Evolutionary conservation across 106 monocot species (phyloP).

Genomic region (Cymbidium sinense): DNA sequence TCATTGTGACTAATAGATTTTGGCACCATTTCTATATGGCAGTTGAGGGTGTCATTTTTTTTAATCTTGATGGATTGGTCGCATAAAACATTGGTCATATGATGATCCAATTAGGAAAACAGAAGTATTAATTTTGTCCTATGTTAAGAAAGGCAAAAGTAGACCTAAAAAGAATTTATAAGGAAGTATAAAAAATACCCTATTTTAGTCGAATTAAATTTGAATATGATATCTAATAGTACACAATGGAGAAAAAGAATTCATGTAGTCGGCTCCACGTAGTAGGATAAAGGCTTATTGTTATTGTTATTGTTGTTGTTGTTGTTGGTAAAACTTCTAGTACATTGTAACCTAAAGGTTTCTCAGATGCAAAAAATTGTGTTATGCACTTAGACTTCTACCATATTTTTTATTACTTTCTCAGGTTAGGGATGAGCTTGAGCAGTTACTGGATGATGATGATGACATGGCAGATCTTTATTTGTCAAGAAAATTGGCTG

Average conservation of each 20-base stretch:
- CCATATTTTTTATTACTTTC: not conserved
- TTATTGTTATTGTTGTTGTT: not conserved
- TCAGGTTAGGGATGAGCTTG: slow-evolving; percentile 92
- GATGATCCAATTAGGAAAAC: too few species aligned
- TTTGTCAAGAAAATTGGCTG: slow-evolving; percentile 75
- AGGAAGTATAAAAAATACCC: too few species aligned
- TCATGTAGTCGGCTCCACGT: too few species aligned
- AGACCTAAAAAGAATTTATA: too few species aligned
- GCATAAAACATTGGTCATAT: too few species aligned
- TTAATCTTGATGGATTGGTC: too few species aligned
- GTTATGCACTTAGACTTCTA: not conserved
- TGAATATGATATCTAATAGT: too few species aligned
- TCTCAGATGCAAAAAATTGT: not conserved
- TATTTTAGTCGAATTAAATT: too few species aligned
- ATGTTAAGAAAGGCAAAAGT: too few species aligned
- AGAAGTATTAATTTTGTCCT: too few species aligned
- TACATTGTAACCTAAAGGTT: not conserved
- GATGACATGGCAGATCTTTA: slow-evolving; percentile 99
- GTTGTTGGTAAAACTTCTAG: not conserved
- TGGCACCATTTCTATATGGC: not conserved
- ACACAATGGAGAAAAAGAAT: too few species aligned
- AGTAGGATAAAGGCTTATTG: too few species aligned
- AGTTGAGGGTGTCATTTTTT: not conserved
- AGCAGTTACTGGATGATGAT: slow-evolving; percentile 89
- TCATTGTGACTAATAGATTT: not conserved